phyloP scores from a whole-genome alignment of 179 eudicot genomes.

The Heliamphora pulchella region DNA sequence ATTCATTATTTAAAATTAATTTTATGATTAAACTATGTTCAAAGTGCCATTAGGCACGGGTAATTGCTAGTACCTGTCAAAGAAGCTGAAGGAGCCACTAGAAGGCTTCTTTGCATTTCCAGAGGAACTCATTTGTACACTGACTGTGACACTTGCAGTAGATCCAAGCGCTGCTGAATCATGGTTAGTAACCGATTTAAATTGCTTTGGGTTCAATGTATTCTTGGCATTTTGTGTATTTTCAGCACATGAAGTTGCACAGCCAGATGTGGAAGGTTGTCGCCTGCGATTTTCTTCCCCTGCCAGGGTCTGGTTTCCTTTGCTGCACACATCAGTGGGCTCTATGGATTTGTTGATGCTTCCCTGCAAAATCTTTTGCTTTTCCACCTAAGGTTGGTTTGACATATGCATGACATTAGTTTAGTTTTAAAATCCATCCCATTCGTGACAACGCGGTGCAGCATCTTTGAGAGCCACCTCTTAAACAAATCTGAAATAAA shows the following conservation, averaged over 20 bases:
- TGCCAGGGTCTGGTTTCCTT: conserved; percentile 23
- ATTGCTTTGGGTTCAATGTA: conserved; percentile 12
- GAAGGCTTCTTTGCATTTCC: conserved; percentile 47
- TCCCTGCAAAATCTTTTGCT: conserved; percentile 70
- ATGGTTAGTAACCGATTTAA: conserved; percentile 12
- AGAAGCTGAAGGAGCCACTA: conserved; percentile 49
- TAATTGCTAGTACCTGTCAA: conserved; percentile 52
- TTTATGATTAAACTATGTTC: no score
- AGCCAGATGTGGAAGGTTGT: conserved; percentile 22
- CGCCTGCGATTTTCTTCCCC: conserved; percentile 23
- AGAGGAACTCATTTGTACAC: conserved; percentile 27
- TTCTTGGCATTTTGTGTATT: conserved; percentile 24
- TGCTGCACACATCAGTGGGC: conserved; percentile 21
- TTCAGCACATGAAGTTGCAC: conserved; percentile 22
- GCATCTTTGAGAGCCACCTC: neutral
- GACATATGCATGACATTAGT: neutral
- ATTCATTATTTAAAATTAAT: no score
- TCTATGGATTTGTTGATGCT: conserved; percentile 35
- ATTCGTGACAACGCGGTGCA: neutral
- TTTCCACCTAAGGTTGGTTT: conserved; percentile 59
- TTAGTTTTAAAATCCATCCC: neutral
- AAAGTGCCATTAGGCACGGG: no score
- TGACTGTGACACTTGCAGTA: conserved; percentile 24
- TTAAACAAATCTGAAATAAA: neutral
- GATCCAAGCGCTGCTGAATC: conserved; percentile 26